Evolutionary conservation across 176 grass and related monocot genomes (phyloP).

Genomic region (Triticum urartu): DNA sequence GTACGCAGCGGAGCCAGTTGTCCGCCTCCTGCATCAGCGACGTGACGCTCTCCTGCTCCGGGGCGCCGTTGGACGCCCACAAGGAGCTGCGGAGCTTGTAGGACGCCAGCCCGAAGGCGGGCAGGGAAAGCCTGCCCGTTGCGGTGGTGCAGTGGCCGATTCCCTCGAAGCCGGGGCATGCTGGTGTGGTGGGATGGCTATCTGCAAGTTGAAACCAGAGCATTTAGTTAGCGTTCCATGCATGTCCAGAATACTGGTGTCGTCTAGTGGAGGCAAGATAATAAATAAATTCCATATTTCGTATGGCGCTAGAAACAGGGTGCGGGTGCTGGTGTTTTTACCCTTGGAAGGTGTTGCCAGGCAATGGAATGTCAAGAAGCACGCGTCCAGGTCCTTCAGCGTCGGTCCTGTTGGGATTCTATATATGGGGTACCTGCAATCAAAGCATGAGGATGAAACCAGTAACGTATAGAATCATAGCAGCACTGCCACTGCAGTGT

Average conservation of each 20-base stretch:
- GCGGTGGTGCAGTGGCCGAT: slow-evolving; percentile 15
- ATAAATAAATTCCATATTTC: not conserved
- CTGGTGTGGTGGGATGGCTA: slow-evolving; percentile 25
- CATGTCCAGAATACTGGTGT: not conserved
- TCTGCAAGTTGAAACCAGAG: slow-evolving; percentile 30
- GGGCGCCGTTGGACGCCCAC: slow-evolving; percentile 53
- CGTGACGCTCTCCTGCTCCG: slow-evolving; percentile 37
- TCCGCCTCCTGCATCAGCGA: slow-evolving; percentile 72
- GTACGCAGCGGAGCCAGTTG: slow-evolving; percentile 59
- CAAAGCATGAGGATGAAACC: slow-evolving; percentile 63
- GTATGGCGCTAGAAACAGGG: slow-evolving; percentile 6
- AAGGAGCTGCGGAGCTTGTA: slow-evolving; percentile 72
- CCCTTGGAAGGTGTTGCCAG: slow-evolving; percentile 76
- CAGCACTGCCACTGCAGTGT: slow-evolving; percentile 43
- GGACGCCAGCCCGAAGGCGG: slow-evolving; percentile 69
- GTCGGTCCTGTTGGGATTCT: slow-evolving; percentile 97
- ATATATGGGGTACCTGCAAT: slow-evolving; percentile 99
- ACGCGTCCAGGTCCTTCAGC: slow-evolving; percentile 95
- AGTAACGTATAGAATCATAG: slow-evolving; percentile 57
- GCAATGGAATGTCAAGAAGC: slow-evolving; percentile 95
- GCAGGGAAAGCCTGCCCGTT: slow-evolving; percentile 47
- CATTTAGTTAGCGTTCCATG: no score
- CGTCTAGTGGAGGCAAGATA: not conserved
- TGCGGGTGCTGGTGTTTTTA: slow-evolving; percentile 45
- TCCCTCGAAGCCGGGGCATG: slow-evolving; percentile 39